Conservation (phyloP, 805 yeast species). For the Candida khao-thaluensis region DNA sequence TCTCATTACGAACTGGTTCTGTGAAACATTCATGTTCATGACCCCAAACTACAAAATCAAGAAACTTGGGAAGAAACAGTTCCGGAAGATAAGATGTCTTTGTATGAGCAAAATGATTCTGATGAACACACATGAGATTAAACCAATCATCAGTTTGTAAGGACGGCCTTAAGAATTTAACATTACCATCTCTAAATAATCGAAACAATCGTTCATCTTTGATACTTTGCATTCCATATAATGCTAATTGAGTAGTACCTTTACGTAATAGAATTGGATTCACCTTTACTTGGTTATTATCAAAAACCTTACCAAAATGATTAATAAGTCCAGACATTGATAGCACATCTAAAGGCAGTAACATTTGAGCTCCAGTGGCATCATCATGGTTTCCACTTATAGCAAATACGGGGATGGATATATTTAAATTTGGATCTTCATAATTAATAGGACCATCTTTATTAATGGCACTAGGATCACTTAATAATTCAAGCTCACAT, state of each 20-base stretch:
- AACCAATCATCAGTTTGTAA: slow-evolving; percentile 68
- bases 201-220: slow-evolving; percentile 86
- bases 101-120: slow-evolving; percentile 82
- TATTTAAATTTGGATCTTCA: slow-evolving; percentile 86
- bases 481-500: slow-evolving; percentile 75
- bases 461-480: slow-evolving; percentile 69
- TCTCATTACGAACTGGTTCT: slow-evolving; percentile 57
- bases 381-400: slow-evolving; percentile 97
- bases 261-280: slow-evolving; percentile 79
- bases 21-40: slow-evolving; percentile 96
- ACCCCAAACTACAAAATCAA: slow-evolving; percentile 92
- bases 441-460: slow-evolving; percentile 75
- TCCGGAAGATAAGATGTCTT: slow-evolving; percentile 85
- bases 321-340: slow-evolving; percentile 81
- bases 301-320: slow-evolving; percentile 81
- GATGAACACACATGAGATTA: slow-evolving; percentile 84
- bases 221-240: slow-evolving; percentile 86
- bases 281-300: slow-evolving; percentile 71
- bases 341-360: slow-evolving; percentile 84
- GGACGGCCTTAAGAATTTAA: slow-evolving; percentile 73
- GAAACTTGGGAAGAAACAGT: slow-evolving; percentile 71
- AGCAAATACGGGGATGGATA: slow-evolving; percentile 86
- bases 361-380: slow-evolving; percentile 79
- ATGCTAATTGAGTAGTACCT: slow-evolving; percentile 76
- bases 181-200: slow-evolving; percentile 76